Evolutionary conservation across 208 protist species (phyloP), one percentile per base, ranked within the genome.

Genomic region (Naegleria fowleri): DNA sequence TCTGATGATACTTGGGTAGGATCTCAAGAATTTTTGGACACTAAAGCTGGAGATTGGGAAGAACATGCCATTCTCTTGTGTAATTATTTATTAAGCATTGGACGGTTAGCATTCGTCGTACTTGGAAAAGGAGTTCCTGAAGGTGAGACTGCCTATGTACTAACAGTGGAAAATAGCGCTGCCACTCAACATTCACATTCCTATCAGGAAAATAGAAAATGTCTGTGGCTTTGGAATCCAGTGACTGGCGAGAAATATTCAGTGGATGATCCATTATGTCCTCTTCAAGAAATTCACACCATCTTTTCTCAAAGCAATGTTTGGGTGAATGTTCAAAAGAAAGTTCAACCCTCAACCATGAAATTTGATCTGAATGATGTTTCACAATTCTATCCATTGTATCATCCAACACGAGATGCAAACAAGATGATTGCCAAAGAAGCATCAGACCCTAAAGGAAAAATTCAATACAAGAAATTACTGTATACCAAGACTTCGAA

Each of bases 1-100:
- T 52, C 19, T 39, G n/a, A 33, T 25, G 89, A 92, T 89, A n/a
- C 90, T 0, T 94, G 92, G 92, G 88, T 76, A 11, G 91, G 90
- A 19, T 86, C 51, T 22, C 79, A 92, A 75, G 84, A 91, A 15
- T 94, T 94, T 90, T 75, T 94, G 19, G 88, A 92, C 22, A 43
- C 90, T 13, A 36, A 40, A 29, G 92, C 91, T 22, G 91, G 92
- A 22, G 92, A 94, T 86, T 0, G 83, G 15, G 92, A 94, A 55
- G 92, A 94, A 91, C 92, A 94, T 86, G 91, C 92, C 5, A 51
- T 93, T 22, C 88, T 94, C n/a, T 84, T 94, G 48, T 92, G 91
- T 90, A 94, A 94, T 88, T 93, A 90, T 52, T 90, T 94, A n/a
- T 84, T 92, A 29, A 41, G 25, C 15, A 40, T 83, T 3, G 87